A percentile compares a stretch with the other conserved stretches of the same genome.
These are phyloP conservation scores for Penicillium sp. DNA, from an alignment of 2,329 filamentous ascomycete genomes.

Conservation along the genomic window DNA sequence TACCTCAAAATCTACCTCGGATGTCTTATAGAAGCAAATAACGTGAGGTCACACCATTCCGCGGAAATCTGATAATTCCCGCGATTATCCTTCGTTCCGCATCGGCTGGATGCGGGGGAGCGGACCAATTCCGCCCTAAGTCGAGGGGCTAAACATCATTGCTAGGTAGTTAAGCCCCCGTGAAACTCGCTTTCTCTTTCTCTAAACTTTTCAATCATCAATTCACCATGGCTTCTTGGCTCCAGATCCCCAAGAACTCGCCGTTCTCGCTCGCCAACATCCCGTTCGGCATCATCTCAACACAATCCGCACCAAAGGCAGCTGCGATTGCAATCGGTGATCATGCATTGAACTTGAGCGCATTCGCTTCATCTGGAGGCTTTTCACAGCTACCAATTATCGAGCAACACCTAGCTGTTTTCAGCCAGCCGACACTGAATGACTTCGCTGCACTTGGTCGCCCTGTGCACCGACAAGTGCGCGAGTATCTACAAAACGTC, in stretches of 20 bases:
- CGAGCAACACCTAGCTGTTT: constrained; percentile 58
- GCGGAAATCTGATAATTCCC: constrained; percentile 2
- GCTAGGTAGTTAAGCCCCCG: background rate
- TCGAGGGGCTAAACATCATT: constrained; percentile 1
- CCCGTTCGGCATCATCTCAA: constrained; percentile 76
- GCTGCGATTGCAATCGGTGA: constrained; percentile 71
- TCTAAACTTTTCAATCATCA: constrained; percentile 11
- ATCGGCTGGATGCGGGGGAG: constrained; percentile 18
- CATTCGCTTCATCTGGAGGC: constrained; percentile 58
- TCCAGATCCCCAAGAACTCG: constrained; percentile 57
- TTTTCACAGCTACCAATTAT: constrained; percentile 59
- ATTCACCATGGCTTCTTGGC: constrained; percentile 53
- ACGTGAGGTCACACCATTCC: background rate
- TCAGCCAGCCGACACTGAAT: constrained; percentile 65
- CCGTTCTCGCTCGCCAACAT: constrained; percentile 78
- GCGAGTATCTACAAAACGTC: constrained; percentile 66
- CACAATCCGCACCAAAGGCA: constrained; percentile 54
- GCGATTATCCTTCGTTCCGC: constrained; percentile 21
- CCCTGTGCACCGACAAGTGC: constrained; percentile 64
- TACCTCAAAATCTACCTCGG: background rate
- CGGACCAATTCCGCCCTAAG: constrained; percentile 17
- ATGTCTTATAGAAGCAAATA: background rate
- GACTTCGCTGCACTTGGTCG: constrained; percentile 71
- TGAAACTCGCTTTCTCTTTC: constrained; percentile 1
- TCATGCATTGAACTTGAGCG: constrained; percentile 66